Conservation (phyloP, 768 basidiomycete genomes). For the Boletus coccyginus region DNA sequence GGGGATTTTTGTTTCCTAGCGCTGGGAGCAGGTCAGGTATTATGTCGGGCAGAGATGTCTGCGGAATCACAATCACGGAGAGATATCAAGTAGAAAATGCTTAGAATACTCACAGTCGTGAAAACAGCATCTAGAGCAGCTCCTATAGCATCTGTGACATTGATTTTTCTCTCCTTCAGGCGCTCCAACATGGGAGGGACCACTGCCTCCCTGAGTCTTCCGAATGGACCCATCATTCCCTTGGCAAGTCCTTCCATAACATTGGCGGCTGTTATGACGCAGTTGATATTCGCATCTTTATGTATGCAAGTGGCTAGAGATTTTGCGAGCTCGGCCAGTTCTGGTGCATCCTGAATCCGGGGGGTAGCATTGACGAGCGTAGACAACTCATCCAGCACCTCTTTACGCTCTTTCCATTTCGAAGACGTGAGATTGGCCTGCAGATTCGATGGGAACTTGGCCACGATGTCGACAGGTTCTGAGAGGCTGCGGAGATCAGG, state of each 20-base stretch:
- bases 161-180: conserved; percentile 91
- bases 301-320: conserved; percentile 79
- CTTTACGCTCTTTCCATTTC: conserved; percentile 98
- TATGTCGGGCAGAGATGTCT: conserved; percentile 81
- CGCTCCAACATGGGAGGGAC: conserved; percentile 81
- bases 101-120: conserved; percentile 58
- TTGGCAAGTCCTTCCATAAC: conserved; percentile 85
- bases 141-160: conserved; percentile 87
- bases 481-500: conserved; percentile 78
- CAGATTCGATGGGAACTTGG: conserved; percentile 73
- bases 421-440: conserved; percentile 77
- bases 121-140: conserved; percentile 88
- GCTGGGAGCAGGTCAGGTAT: conserved; percentile 77
- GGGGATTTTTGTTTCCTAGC: conserved; percentile 89
- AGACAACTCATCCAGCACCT: conserved; percentile 80
- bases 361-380: conserved; percentile 66
- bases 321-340: conserved; percentile 72
- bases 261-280: conserved; percentile 84
- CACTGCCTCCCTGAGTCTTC: conserved; percentile 65
- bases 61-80: conserved; percentile 6
- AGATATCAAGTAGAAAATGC: background rate
- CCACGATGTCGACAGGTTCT: conserved; percentile 76
- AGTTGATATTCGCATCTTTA: conserved; percentile 91
- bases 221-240: conserved; percentile 74
- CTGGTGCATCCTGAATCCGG: conserved; percentile 76